Evolutionary conservation across 768 basidiomycete species (phyloP).

Genomic region (Amanita exitialis): DNA sequence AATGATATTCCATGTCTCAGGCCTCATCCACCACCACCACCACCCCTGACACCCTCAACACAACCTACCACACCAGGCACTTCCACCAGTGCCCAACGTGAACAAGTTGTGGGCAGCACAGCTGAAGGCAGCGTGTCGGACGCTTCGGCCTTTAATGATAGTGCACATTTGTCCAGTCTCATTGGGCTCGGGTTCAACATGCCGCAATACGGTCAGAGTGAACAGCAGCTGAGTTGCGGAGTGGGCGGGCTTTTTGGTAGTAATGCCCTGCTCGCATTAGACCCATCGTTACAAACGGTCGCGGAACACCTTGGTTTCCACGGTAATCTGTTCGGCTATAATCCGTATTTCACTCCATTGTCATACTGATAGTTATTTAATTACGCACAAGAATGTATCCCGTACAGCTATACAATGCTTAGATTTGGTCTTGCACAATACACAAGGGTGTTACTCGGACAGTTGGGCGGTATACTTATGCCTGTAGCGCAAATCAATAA

Average conservation of each 20-base stretch:
- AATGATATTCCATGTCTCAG: background rate
- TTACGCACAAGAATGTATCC: background rate
- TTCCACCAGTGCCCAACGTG: background rate
- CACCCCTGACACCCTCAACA: background rate
- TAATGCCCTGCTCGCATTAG: background rate
- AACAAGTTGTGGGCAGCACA: background rate
- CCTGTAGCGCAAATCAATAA: too few species aligned
- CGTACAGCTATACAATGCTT: background rate
- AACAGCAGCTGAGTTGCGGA: background rate
- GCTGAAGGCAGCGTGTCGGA: background rate
- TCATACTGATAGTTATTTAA: background rate
- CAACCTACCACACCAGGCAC: background rate
- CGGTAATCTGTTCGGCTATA: background rate
- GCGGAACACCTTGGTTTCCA: conserved; percentile 6
- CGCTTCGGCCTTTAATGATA: background rate
- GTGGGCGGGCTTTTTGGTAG: background rate
- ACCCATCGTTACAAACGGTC: conserved; percentile 1
- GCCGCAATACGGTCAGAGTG: background rate
- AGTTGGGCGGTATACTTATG: too few species aligned
- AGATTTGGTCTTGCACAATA: background rate
- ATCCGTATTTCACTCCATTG: background rate
- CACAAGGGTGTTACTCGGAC: too few species aligned
- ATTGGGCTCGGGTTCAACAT: background rate
- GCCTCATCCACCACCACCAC: background rate
- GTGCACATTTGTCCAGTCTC: background rate